A percentile compares a stretch with the other conserved stretches of the same genome.
Conservation (phyloP, 129 eudicot genomes). For the Centaurea solstitialis region DNA sequence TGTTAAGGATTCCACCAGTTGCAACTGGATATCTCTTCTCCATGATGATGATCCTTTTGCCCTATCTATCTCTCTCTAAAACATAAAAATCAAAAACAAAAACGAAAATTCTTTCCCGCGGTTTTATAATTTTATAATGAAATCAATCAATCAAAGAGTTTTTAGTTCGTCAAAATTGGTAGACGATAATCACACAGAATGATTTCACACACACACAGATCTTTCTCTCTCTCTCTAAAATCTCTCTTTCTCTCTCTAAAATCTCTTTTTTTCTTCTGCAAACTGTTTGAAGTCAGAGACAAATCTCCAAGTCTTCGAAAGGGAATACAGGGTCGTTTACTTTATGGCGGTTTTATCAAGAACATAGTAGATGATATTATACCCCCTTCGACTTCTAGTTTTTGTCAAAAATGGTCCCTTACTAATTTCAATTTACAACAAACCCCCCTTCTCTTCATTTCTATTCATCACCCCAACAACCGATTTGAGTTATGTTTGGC, state of each 20-base stretch:
- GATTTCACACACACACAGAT: slow-evolving; percentile 37
- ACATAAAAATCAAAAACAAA: slow-evolving; percentile 5
- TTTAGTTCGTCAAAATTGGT: not conserved
- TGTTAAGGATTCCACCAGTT: slow-evolving; percentile 36
- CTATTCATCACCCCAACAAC: not conserved
- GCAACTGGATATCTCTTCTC: slow-evolving; percentile 39
- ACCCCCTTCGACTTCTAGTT: not conserved
- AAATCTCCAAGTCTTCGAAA: slow-evolving; percentile 24
- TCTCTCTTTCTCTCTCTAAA: not conserved
- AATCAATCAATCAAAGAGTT: not conserved
- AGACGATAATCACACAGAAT: slow-evolving; percentile 5
- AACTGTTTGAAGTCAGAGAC: slow-evolving; percentile 14
- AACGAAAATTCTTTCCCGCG: slow-evolving; percentile 25
- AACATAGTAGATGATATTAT: not conserved
- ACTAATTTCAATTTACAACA: not conserved
- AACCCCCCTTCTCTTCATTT: not conserved
- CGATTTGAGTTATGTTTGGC: not conserved
- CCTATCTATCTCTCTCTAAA: slow-evolving; percentile 1
- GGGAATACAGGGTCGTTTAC: slow-evolving; percentile 44
- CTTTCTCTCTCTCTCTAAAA: not conserved
- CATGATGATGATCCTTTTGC: slow-evolving; percentile 16
- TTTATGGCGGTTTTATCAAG: slow-evolving; percentile 50
- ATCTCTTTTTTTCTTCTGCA: not conserved
- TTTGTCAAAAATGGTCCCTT: not conserved
- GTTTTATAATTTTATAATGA: not conserved